Percentiles rank a stretch among this genome's conserved stretches.
Evolutionary conservation across 1,284 basidiomycete species (phyloP).

Genomic region (Vanrija humicola): DNA sequence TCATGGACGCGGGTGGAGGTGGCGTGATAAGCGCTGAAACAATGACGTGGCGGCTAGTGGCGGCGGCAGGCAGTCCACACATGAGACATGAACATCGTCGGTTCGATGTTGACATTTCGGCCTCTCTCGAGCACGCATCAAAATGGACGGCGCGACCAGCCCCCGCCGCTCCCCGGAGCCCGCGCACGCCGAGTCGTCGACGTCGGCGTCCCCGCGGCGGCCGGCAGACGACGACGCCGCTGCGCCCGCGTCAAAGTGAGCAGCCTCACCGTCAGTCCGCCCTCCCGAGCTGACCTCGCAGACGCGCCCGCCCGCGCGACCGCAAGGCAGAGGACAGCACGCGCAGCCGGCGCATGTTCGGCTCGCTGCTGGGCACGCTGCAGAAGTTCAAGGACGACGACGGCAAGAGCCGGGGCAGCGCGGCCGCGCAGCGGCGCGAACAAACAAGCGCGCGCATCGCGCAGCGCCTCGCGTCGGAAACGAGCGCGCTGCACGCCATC

Average conservation of each 20-base stretch:
- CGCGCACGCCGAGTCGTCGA: neutral
- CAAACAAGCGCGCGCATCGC: constrained; percentile 41
- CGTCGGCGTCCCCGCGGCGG: neutral
- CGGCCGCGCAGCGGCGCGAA: constrained; percentile 25
- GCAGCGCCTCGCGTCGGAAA: constrained; percentile 38
- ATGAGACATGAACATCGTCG: too few species aligned
- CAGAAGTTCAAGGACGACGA: constrained; percentile 48
- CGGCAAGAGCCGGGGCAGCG: constrained; percentile 24
- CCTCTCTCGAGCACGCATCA: too few species aligned
- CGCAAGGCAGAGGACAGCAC: constrained; percentile 38
- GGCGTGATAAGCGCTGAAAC: too few species aligned
- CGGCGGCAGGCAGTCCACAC: too few species aligned
- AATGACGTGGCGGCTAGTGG: too few species aligned
- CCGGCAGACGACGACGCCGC: neutral
- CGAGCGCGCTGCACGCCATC: constrained; percentile 37
- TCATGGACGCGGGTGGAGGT: too few species aligned
- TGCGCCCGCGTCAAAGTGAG: constrained; percentile 1
- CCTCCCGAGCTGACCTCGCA: constrained; percentile 9
- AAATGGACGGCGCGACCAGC: too few species aligned
- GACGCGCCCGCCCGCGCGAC: constrained; percentile 33
- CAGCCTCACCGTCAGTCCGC: neutral
- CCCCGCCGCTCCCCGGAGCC: too few species aligned
- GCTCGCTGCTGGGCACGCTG: constrained; percentile 47
- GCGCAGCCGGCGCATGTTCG: constrained; percentile 43
- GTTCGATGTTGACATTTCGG: too few species aligned